These are phyloP conservation scores for Tylopilus sp. DNA, from an alignment of 1,284 basidiomycete genomes.

Conservation along the genomic window DNA sequence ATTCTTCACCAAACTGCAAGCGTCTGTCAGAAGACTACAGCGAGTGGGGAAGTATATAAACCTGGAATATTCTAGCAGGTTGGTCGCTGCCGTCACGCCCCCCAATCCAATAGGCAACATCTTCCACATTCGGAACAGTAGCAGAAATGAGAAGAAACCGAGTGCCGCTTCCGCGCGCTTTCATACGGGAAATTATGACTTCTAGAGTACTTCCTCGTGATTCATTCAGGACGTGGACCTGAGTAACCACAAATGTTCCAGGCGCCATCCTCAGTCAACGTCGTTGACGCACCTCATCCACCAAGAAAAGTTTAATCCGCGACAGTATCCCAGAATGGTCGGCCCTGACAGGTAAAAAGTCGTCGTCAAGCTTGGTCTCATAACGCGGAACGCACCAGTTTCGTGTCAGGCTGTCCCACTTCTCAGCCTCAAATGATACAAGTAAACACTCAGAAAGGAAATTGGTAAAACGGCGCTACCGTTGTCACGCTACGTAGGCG, in stretches of 20 bases:
- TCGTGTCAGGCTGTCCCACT: constrained; percentile 89
- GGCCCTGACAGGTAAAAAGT: constrained; percentile 42
- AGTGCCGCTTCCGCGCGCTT: constrained; percentile 59
- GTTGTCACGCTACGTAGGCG: constrained; percentile 61
- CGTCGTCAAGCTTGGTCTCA: constrained; percentile 7
- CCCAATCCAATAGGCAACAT: constrained; percentile 90
- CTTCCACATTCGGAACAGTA: constrained; percentile 89
- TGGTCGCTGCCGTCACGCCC: constrained; percentile 32
- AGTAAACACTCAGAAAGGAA: constrained; percentile 5
- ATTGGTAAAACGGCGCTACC: constrained; percentile 36
- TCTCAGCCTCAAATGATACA: constrained; percentile 66
- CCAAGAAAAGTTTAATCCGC: constrained; percentile 71
- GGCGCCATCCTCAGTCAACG: neutral
- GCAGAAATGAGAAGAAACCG: constrained; percentile 90
- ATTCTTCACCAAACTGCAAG: constrained; percentile 84
- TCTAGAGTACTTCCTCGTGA: constrained; percentile 86
- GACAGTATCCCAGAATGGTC: constrained; percentile 63
- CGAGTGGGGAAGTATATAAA: constrained; percentile 27
- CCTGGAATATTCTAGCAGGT: constrained; percentile 71
- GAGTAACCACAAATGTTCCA: neutral
- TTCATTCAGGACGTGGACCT: constrained; percentile 93
- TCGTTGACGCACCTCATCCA: constrained; percentile 71
- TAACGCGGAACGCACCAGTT: constrained; percentile 55
- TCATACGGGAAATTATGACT: constrained; percentile 92
- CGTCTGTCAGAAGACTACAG: neutral